These are phyloP conservation scores for Annulohypoxylon stygium DNA, from an alignment of 495 filamentous ascomycete genomes.

Conservation along the genomic window DNA sequence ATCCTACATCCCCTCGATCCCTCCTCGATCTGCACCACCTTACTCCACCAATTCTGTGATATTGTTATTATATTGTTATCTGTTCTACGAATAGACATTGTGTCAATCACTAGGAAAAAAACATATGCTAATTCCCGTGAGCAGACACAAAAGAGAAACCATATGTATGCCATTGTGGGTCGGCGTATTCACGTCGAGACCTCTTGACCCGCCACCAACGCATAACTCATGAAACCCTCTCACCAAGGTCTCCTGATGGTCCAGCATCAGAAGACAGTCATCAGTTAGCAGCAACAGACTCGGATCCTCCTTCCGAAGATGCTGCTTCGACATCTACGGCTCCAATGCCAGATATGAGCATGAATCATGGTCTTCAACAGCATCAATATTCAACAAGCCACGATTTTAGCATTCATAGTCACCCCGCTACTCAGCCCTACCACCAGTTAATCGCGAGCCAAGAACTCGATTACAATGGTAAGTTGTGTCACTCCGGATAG, in stretches of 20 bases:
- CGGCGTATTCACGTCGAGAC: constrained; percentile 66
- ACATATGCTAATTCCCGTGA: constrained; percentile 37
- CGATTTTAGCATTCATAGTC: constrained; percentile 44
- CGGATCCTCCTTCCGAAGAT: constrained; percentile 47
- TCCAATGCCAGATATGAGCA: constrained; percentile 42
- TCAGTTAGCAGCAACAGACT: constrained; percentile 47
- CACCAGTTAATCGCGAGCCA: constrained; percentile 45
- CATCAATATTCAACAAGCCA: constrained; percentile 46
- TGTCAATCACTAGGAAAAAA: not conserved
- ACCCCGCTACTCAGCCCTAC: constrained; percentile 42
- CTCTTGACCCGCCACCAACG: constrained; percentile 66
- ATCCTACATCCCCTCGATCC: not conserved
- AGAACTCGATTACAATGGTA: constrained; percentile 49
- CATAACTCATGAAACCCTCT: constrained; percentile 54
- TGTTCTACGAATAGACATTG: no score
- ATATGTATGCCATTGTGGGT: constrained; percentile 67
- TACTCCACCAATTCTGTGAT: constrained; percentile 25
- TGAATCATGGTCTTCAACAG: constrained; percentile 42
- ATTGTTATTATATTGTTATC: not conserved
- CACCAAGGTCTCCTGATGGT: constrained; percentile 50
- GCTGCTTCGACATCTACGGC: constrained; percentile 27
- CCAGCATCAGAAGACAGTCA: constrained; percentile 50
- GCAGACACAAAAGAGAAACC: constrained; percentile 69
- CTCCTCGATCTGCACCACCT: constrained; percentile 44
- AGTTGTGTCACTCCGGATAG: constrained; percentile 32